These are phyloP conservation scores for Coemansia sp. DNA, from an alignment of 192 early-diverging fungal genomes.

Conservation along the genomic window DNA sequence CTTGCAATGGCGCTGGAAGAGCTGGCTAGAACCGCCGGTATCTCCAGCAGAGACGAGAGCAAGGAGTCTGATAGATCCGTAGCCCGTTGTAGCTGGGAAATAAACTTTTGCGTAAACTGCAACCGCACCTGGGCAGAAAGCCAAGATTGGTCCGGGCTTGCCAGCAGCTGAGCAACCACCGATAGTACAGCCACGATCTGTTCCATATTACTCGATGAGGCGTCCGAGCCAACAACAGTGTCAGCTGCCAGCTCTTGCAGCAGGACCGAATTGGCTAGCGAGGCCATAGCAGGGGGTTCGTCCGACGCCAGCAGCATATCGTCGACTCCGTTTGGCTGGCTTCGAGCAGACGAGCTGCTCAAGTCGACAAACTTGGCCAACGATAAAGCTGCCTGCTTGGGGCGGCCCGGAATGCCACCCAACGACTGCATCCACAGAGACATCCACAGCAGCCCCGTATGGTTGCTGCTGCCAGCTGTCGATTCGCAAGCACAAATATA, in stretches of 20 bases:
- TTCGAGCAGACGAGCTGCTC: neutral
- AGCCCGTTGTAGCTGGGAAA: too few relatives aligned
- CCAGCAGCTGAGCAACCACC: constrained; percentile 10
- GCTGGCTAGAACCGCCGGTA: neutral
- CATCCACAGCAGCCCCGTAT: constrained; percentile 17
- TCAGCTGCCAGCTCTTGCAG: neutral
- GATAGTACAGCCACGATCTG: neutral
- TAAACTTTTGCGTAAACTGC: too few relatives aligned
- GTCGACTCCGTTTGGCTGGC: too few relatives aligned
- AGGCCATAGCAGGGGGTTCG: too few relatives aligned
- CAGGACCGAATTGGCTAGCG: constrained; percentile 8
- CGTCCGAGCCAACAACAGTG: too few relatives aligned
- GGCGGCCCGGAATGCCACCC: neutral
- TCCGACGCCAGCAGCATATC: too few relatives aligned
- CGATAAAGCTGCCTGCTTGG: neutral
- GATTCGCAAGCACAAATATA: neutral
- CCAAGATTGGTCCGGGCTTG: neutral
- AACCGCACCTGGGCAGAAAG: too few relatives aligned
- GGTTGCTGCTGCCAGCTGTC: neutral
- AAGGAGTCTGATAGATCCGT: neutral
- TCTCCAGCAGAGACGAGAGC: neutral
- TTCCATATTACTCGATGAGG: too few relatives aligned
- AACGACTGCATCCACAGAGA: constrained; percentile 26
- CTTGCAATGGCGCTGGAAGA: neutral
- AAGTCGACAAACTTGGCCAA: constrained; percentile 7